Base-by-base conservation (phyloP, 2,329 filamentous ascomycete genomes). In the Lasiodiplodia citricola region DNA sequence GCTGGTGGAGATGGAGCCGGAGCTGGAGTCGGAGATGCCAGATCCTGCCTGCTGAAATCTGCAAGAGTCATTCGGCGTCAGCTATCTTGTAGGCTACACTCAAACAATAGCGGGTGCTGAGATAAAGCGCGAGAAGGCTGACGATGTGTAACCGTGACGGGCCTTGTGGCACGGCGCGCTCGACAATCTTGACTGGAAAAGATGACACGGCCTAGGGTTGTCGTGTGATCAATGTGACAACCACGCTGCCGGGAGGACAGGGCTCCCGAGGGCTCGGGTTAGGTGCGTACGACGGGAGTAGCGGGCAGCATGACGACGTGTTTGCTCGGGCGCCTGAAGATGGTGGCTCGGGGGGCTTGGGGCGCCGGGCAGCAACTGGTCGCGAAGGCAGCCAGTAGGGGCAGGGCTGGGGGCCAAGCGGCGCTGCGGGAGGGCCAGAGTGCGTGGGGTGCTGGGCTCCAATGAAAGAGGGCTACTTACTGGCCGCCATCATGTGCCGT, bases 21-120 rank as follows among this genome's bases (percentile, higher is more conserved):
- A 85, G 68, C 83, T 85, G 70, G 86, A 86, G 79, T 88, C 86
- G 70, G 87, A 83, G 73, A 87, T 82, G 72, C 83, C 81, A 75
- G 65, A 68, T 41, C 67, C 57, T 67, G 67, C 41, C 18, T 60
- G 55, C 31, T 57, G 67, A 47, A 68, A 68, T 41, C 67, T 68
- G 58, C 58, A 47, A 28, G 52, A 65, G 52, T 57, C 51, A 58
- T 62, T 44, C 56, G 47, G 44, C 23, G 67, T 68, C 58, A 68
- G 67, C 58, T 25, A 57, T 68, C 58, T 63, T 64, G 67, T 56
- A 63, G 57, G 56, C 47, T 62, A 62, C 66, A 68, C 66, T 38
- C 44, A 35, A 50, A 62, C 58, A 63, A 68, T 68, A 64, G 67
- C 54, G 58, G 28, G 50, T 41, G 54, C 50, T 63, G 67, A 64